Conservation (phyloP, 2,329 filamentous ascomycete species). For the Talaromyces pinophilus region DNA sequence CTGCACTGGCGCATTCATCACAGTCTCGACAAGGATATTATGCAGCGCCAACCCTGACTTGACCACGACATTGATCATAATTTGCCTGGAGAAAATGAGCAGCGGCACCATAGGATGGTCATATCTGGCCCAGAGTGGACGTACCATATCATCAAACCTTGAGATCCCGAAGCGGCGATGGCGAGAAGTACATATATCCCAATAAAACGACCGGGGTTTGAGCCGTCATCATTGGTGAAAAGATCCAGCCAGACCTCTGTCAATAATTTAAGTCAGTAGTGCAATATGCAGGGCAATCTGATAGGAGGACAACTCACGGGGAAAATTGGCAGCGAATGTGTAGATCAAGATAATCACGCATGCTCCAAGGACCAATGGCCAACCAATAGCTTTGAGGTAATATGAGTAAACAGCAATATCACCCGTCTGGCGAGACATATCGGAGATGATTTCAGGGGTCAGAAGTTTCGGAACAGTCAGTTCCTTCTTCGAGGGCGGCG, state of each 20-base stretch:
- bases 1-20: constrained; percentile 21
- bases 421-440: constrained; percentile 20
- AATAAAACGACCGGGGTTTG: constrained; percentile 23
- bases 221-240: constrained; percentile 14
- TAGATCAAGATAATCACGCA: constrained; percentile 15
- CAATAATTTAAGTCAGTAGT: constrained; percentile 2
- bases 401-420: constrained; percentile 22
- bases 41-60: constrained; percentile 54
- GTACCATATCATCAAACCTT: constrained; percentile 21
- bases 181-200: constrained; percentile 45
- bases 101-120: background rate
- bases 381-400: constrained; percentile 21
- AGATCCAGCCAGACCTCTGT: constrained; percentile 21
- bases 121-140: background rate
- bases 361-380: constrained; percentile 5
- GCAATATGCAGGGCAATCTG: background rate
- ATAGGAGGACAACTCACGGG: constrained; percentile 2
- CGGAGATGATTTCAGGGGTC: constrained; percentile 15
- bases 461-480: background rate
- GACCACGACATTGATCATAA: constrained; percentile 57
- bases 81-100: constrained; percentile 38
- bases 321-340: constrained; percentile 17
- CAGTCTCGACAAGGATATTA: constrained; percentile 4
- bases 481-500: background rate
- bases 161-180: constrained; percentile 36